These are phyloP conservation scores for Polygonum maritimum DNA, from an alignment of 148 eudicot species.

Conservation along the genomic window DNA sequence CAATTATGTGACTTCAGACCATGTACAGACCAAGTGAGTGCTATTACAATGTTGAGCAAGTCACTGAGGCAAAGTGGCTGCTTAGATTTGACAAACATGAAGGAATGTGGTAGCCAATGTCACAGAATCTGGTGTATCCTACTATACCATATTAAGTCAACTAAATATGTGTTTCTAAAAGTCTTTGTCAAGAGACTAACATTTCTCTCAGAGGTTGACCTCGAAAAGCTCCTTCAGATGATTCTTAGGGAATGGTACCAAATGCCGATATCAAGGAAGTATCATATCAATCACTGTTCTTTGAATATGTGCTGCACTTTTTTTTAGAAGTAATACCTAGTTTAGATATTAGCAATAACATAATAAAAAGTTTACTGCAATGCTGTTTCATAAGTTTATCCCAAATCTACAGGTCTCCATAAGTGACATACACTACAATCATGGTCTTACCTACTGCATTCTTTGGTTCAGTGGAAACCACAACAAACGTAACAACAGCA, in stretches of 20 bases:
- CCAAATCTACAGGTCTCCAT: background rate
- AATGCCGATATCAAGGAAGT: background rate
- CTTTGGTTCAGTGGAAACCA: slow-evolving; percentile 61
- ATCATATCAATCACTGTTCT: background rate
- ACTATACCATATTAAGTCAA: background rate
- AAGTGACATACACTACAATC: background rate
- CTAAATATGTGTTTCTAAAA: background rate
- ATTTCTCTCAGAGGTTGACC: background rate
- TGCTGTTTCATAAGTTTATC: background rate
- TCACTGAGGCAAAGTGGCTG: slow-evolving; percentile 1
- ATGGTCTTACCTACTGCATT: slow-evolving; percentile 51
- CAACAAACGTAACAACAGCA: slow-evolving; percentile 60
- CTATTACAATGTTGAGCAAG: background rate
- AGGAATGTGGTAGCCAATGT: background rate
- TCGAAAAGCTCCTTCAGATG: background rate
- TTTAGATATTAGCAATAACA: background rate
- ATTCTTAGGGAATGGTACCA: background rate
- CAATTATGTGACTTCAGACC: background rate
- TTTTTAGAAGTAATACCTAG: background rate
- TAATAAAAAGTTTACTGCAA: background rate
- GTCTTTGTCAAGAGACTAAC: background rate
- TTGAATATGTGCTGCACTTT: background rate
- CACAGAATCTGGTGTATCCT: background rate
- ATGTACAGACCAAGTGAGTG: background rate
- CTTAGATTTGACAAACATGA: background rate